Conservation (phyloP, 1,284 basidiomycete species). For the Earliella scabrosa region DNA sequence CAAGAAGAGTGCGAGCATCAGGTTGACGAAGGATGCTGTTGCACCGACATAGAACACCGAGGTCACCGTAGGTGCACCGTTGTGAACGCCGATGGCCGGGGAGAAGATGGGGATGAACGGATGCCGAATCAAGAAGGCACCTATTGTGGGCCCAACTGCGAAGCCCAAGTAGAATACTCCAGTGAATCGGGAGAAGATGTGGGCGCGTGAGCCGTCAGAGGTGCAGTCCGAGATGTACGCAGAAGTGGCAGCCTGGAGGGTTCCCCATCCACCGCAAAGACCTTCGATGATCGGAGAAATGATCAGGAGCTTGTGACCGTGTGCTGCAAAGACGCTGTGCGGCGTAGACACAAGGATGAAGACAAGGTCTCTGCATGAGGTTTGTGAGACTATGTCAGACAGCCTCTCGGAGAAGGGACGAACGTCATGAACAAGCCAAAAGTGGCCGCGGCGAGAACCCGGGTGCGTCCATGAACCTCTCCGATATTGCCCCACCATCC, state of each 20-base stretch:
- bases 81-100: slow-evolving; percentile 29
- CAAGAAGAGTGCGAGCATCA: slow-evolving; percentile 58
- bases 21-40: slow-evolving; percentile 49
- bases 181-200: slow-evolving; percentile 80
- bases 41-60: slow-evolving; percentile 64
- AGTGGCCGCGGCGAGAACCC: slow-evolving; percentile 72
- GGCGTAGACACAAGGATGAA: slow-evolving; percentile 83
- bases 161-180: slow-evolving; percentile 77
- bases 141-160: slow-evolving; percentile 73
- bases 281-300: slow-evolving; percentile 86
- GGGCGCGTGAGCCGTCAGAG: slow-evolving; percentile 80
- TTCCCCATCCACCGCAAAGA: slow-evolving; percentile 84
- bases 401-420: slow-evolving; percentile 31
- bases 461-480: slow-evolving; percentile 78
- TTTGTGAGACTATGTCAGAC: neutral
- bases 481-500: slow-evolving; percentile 89
- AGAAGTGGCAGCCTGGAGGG: slow-evolving; percentile 76
- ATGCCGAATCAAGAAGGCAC: slow-evolving; percentile 69
- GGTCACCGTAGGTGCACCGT: slow-evolving; percentile 44
- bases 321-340: slow-evolving; percentile 61
- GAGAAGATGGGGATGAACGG: slow-evolving; percentile 48
- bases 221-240: slow-evolving; percentile 90
- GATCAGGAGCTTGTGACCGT: slow-evolving; percentile 78
- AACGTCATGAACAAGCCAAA: slow-evolving; percentile 80
- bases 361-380: slow-evolving; percentile 62